phyloP scores from a whole-genome alignment of 176 grass and related monocot genomes.

The Bothriochloa decipiens region DNA sequence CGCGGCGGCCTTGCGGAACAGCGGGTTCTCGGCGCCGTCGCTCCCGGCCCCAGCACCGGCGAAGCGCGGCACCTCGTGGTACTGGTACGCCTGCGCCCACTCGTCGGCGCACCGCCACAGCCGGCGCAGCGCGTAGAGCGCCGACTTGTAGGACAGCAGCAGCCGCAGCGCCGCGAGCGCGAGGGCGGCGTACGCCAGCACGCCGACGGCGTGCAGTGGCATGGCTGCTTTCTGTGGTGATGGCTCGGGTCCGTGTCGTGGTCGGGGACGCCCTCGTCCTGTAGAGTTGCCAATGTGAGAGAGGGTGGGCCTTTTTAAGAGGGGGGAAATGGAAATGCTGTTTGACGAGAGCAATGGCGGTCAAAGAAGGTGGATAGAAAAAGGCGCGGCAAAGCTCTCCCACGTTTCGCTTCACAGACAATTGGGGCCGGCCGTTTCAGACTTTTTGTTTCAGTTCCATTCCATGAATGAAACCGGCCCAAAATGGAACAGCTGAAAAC shows the following conservation, averaged over 20 bases:
- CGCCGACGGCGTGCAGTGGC: not conserved
- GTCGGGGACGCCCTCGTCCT: not conserved
- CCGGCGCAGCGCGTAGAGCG: slow-evolving; percentile 41
- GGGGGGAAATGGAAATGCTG: not conserved
- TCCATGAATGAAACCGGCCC: too few species aligned
- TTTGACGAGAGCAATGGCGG: not conserved
- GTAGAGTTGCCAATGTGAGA: not conserved
- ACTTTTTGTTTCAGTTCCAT: too few species aligned
- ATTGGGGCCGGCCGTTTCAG: too few species aligned
- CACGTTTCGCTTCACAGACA: too few species aligned
- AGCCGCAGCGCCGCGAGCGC: slow-evolving; percentile 51
- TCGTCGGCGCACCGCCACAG: slow-evolving; percentile 72
- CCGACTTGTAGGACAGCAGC: slow-evolving; percentile 63
- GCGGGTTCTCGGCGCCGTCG: slow-evolving; percentile 47
- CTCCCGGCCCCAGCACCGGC: not conserved
- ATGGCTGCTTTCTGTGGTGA: not conserved
- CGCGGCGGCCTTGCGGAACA: slow-evolving; percentile 48
- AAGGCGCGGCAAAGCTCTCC: too few species aligned
- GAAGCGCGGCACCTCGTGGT: slow-evolving; percentile 66
- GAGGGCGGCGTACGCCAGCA: slow-evolving; percentile 32
- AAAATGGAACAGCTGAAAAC: too few species aligned
- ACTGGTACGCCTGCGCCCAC: slow-evolving; percentile 72
- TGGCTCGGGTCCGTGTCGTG: not conserved
- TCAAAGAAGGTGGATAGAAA: too few species aligned
- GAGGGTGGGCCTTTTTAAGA: not conserved